These are phyloP conservation scores for Backusella tarrabulga DNA, from an alignment of 192 early-diverging fungal species.

Conservation along the genomic window DNA sequence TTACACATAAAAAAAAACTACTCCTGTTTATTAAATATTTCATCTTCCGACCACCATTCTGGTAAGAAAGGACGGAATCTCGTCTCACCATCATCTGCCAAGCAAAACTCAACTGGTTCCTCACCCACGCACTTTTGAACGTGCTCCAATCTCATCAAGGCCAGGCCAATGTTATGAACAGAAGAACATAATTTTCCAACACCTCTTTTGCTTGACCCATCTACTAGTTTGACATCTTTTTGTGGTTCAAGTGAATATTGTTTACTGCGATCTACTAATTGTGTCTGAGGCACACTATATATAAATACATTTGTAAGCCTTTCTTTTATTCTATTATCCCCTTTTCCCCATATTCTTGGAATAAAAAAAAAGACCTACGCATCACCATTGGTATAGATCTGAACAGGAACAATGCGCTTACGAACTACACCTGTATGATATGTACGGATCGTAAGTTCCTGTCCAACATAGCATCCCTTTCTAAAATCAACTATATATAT, in stretches of 20 bases:
- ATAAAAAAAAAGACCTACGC: slow-evolving; percentile 33
- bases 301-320: background rate
- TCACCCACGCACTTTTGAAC: slow-evolving; percentile 31
- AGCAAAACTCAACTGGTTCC: background rate
- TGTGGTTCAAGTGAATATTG: slow-evolving; percentile 20
- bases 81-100: background rate
- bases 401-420: slow-evolving; percentile 87
- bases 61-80: slow-evolving; percentile 24
- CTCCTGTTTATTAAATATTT: background rate
- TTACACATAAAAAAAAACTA: background rate
- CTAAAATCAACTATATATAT: slow-evolving; percentile 78
- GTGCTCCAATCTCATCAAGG: slow-evolving; percentile 83
- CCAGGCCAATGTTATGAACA: slow-evolving; percentile 81
- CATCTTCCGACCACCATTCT: slow-evolving; percentile 23
- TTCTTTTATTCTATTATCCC: background rate
- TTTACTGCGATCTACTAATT: slow-evolving; percentile 9
- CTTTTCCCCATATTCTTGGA: background rate
- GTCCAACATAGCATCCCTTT: slow-evolving; percentile 98
- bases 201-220: slow-evolving; percentile 40
- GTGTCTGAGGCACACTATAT: slow-evolving; percentile 10
- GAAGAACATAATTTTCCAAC: slow-evolving; percentile 67
- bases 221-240: slow-evolving; percentile 32
- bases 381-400: slow-evolving; percentile 51
- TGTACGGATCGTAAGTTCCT: slow-evolving; percentile 97
- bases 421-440: slow-evolving; percentile 92